Conservation (phyloP, 768 basidiomycete genomes). For the Amanita polypyramis region DNA sequence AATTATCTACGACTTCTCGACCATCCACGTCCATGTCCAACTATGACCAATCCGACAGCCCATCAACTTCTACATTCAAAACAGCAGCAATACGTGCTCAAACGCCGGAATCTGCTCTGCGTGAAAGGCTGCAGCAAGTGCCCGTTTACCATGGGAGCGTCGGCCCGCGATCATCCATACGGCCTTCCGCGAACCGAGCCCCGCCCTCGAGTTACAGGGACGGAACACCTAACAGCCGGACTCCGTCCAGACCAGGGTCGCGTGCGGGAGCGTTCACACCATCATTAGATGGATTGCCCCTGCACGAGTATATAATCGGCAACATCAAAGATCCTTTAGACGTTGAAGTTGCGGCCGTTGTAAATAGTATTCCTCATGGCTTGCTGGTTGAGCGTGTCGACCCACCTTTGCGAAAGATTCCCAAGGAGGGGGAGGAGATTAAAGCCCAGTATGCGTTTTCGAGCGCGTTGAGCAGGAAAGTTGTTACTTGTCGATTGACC, state of each 20-base stretch:
- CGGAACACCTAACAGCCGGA: conserved; percentile 32
- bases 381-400: conserved; percentile 74
- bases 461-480: conserved; percentile 60
- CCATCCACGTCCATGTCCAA: conserved; percentile 66
- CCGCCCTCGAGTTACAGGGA: conserved; percentile 78
- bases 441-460: conserved; percentile 80
- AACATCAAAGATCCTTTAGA: conserved; percentile 77
- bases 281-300: conserved; percentile 36
- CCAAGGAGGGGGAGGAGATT: conserved; percentile 68
- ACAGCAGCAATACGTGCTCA: conserved; percentile 40
- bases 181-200: conserved; percentile 30
- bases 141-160: conserved; percentile 38
- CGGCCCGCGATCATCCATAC: conserved; percentile 27
- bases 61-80: conserved; percentile 33
- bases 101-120: conserved; percentile 57
- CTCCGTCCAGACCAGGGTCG: conserved; percentile 57
- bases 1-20: conserved; percentile 58
- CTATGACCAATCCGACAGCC: conserved; percentile 44
- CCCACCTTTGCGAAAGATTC: conserved; percentile 53
- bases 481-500: conserved; percentile 71
- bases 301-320: conserved; percentile 53
- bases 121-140: conserved; percentile 49
- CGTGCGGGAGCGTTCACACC: conserved; percentile 60
- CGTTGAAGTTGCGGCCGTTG: conserved; percentile 61
- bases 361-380: conserved; percentile 70